Evolutionary conservation across 192 early-diverging fungal genomes (phyloP).

Genomic region (Umbelopsis sp.): DNA sequence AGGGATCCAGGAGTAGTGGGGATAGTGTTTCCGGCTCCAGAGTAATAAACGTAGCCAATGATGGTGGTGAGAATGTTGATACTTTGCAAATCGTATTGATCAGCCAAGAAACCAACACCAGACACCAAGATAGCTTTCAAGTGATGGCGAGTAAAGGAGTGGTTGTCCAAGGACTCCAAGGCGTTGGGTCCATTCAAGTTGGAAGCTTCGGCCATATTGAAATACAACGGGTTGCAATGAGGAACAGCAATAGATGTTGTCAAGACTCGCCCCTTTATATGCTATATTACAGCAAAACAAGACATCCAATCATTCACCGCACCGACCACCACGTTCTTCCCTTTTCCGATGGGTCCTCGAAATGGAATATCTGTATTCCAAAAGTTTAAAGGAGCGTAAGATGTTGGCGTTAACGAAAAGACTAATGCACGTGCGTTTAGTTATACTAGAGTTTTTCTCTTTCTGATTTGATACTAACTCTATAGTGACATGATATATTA

Average conservation of each 20-base stretch:
- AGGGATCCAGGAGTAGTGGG: conserved; percentile 66
- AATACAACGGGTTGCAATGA: neutral
- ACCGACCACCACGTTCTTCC: neutral
- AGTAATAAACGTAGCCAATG: conserved; percentile 64
- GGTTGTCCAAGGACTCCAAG: conserved; percentile 19
- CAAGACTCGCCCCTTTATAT: neutral
- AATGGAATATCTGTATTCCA: neutral
- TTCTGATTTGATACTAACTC: no score
- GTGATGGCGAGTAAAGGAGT: conserved; percentile 7
- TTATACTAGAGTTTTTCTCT: no score
- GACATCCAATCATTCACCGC: neutral
- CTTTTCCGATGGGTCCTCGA: neutral
- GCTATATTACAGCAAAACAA: neutral
- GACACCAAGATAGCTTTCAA: conserved; percentile 56
- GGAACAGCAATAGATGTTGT: neutral
- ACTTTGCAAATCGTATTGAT: conserved; percentile 89
- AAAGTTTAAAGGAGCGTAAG: neutral
- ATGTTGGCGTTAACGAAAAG: neutral
- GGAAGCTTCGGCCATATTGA: conserved; percentile 1
- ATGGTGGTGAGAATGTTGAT: conserved; percentile 84
- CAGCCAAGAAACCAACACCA: conserved; percentile 80
- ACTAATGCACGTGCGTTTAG: no score
- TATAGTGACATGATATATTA: no score
- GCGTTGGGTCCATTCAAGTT: neutral
- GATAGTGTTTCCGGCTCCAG: conserved; percentile 26